Conservation (phyloP, 768 basidiomycete genomes). For the Agrocybe praecox region DNA sequence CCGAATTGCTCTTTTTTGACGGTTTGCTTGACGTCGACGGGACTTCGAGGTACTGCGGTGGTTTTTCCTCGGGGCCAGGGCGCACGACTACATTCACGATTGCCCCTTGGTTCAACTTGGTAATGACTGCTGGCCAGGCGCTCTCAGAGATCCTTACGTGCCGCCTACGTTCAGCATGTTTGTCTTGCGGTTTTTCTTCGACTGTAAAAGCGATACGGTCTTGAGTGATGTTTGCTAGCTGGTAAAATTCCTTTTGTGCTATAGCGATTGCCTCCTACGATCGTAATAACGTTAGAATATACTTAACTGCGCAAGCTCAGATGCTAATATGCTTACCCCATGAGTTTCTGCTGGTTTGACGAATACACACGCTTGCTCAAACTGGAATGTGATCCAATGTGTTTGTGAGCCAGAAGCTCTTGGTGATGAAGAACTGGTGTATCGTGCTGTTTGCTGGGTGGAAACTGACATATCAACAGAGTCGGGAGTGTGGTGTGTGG, state of each 20-base stretch:
- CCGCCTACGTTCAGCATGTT: conserved; percentile 28
- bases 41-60: conserved; percentile 48
- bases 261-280: conserved; percentile 50
- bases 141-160: conserved; percentile 51
- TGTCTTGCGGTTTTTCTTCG: conserved; percentile 21
- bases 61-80: conserved; percentile 32
- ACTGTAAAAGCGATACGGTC: conserved; percentile 48
- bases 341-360: conserved; percentile 47
- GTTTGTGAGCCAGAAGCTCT: conserved; percentile 24
- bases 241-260: conserved; percentile 51
- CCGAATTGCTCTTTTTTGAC: neutral
- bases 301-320: neutral
- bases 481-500: neutral
- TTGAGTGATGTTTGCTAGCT: conserved; percentile 37
- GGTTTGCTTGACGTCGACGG: neutral
- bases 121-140: conserved; percentile 47
- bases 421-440: neutral
- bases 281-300: neutral
- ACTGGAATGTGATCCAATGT: conserved; percentile 55
- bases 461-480: neutral
- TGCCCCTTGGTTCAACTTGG: conserved; percentile 45
- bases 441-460: neutral
- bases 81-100: conserved; percentile 47
- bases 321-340: conserved; percentile 32
- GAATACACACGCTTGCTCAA: conserved; percentile 46